Evolutionary conservation across 176 grass and related monocot species (phyloP).

Genomic region (Juncus inflexus): DNA sequence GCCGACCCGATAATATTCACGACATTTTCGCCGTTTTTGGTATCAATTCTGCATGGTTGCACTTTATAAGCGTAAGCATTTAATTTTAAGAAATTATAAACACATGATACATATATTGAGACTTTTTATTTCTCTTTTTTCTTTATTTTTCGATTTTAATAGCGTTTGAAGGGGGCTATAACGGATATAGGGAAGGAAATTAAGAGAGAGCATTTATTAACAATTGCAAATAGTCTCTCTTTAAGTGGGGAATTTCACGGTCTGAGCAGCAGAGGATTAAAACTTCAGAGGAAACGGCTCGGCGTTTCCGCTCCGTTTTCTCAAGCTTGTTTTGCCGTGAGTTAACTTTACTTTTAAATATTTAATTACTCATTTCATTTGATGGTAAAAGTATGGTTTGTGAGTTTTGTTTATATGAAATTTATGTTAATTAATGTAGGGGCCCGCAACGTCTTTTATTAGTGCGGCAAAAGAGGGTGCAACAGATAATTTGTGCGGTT

Average conservation of each 20-base stretch:
- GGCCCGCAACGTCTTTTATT: slow-evolving; percentile 70
- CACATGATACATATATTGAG: no score
- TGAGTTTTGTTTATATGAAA: slow-evolving; percentile 6
- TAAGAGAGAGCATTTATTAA: slow-evolving; percentile 50
- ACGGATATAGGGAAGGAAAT: slow-evolving; percentile 62
- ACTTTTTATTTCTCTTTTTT: no score
- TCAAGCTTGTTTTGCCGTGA: slow-evolving; percentile 92
- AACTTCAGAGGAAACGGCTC: slow-evolving; percentile 47
- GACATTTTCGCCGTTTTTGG: slow-evolving; percentile 74
- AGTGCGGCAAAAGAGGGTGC: slow-evolving; percentile 73
- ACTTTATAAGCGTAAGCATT: slow-evolving; percentile 60
- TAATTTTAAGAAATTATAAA: not conserved
- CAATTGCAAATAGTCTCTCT: slow-evolving; percentile 66
- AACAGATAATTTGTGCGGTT: slow-evolving; percentile 66
- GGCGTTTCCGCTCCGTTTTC: slow-evolving; percentile 79
- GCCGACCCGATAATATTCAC: slow-evolving; percentile 44
- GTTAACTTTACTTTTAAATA: slow-evolving; percentile 36
- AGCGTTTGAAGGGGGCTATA: slow-evolving; percentile 73
- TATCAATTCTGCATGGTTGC: slow-evolving; percentile 71
- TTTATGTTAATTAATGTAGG: slow-evolving; percentile 44
- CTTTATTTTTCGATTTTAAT: slow-evolving; percentile 24
- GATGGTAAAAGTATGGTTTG: slow-evolving; percentile 11
- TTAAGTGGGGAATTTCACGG: slow-evolving; percentile 72
- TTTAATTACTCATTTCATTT: slow-evolving; percentile 24
- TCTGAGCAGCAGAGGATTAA: slow-evolving; percentile 67